Percentiles rank a stretch among this genome's conserved stretches.
phyloP scores from a whole-genome alignment of 1,284 basidiomycete species.

The Ganoderma lucidum region DNA sequence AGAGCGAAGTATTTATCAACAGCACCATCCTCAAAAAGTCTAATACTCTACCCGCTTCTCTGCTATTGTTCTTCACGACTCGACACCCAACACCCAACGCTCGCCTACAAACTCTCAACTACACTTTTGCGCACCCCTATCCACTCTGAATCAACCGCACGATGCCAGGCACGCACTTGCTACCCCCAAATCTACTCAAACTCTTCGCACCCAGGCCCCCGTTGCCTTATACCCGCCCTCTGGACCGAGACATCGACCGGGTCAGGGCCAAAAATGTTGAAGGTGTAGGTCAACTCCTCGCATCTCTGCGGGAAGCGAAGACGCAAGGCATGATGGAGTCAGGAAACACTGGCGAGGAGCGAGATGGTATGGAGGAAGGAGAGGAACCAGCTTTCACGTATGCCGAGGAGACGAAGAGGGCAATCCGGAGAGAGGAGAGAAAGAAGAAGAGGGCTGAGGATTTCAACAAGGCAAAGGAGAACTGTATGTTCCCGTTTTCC shows the following conservation, averaged over 20 bases:
- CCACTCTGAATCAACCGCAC: constrained; percentile 20
- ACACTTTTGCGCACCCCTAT: neutral
- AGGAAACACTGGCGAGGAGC: constrained; percentile 49
- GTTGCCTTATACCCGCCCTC: constrained; percentile 83
- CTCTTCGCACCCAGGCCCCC: constrained; percentile 93
- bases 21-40: constrained; percentile 8
- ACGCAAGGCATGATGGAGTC: constrained; percentile 68
- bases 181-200: constrained; percentile 94
- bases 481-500: constrained; percentile 62
- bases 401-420: constrained; percentile 81
- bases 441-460: constrained; percentile 83
- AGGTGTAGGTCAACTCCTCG: constrained; percentile 79
- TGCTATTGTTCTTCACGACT: constrained; percentile 21
- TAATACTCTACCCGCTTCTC: constrained; percentile 17
- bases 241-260: constrained; percentile 83
- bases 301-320: constrained; percentile 78
- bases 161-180: constrained; percentile 87
- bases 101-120: constrained; percentile 4
- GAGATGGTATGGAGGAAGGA: constrained; percentile 78
- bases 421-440: constrained; percentile 81
- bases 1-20: constrained; percentile 30
- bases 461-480: constrained; percentile 84
- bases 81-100: constrained; percentile 6
- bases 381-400: constrained; percentile 81
- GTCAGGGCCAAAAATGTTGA: constrained; percentile 73